These are phyloP conservation scores for Fusarium mexicanum DNA, from an alignment of 2,329 filamentous ascomycete species.

Conservation along the genomic window DNA sequence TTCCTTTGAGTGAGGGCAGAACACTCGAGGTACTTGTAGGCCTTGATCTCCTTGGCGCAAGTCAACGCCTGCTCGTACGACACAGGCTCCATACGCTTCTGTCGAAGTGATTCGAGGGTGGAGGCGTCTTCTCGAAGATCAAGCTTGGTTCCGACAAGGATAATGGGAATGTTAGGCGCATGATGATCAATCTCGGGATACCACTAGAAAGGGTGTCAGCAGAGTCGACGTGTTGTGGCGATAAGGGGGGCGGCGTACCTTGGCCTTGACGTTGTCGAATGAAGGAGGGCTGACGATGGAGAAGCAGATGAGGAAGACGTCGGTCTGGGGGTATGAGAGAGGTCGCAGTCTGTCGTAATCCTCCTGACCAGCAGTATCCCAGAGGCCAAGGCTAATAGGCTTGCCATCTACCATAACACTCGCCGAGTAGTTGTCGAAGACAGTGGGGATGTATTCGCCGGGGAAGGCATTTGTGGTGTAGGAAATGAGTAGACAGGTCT, in stretches of 20 bases:
- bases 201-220: constrained; percentile 69
- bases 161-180: constrained; percentile 93
- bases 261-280: constrained; percentile 98
- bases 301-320: constrained; percentile 98
- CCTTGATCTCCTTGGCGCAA: constrained; percentile 92
- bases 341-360: constrained; percentile 96
- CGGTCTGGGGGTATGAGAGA: constrained; percentile 96
- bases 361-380: constrained; percentile 99
- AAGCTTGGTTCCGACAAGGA: constrained; percentile 96
- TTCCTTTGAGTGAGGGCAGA: constrained; percentile 96
- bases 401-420: constrained; percentile 99
- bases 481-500: constrained; percentile 99
- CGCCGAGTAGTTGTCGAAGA: constrained; percentile 99
- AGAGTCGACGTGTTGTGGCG: constrained; percentile 4
- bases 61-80: constrained; percentile 90
- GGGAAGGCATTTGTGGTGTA: constrained; percentile 99
- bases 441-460: constrained; percentile 99
- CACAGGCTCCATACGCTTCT: constrained; percentile 97
- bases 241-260: constrained; percentile 69
- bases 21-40: constrained; percentile 98
- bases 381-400: constrained; percentile 94
- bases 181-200: constrained; percentile 98
- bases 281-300: constrained; percentile 97
- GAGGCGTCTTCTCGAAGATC: constrained; percentile 90
- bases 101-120: constrained; percentile 82